phyloP scores from a whole-genome alignment of 306 rosid species.

The Dryas drummondii region DNA sequence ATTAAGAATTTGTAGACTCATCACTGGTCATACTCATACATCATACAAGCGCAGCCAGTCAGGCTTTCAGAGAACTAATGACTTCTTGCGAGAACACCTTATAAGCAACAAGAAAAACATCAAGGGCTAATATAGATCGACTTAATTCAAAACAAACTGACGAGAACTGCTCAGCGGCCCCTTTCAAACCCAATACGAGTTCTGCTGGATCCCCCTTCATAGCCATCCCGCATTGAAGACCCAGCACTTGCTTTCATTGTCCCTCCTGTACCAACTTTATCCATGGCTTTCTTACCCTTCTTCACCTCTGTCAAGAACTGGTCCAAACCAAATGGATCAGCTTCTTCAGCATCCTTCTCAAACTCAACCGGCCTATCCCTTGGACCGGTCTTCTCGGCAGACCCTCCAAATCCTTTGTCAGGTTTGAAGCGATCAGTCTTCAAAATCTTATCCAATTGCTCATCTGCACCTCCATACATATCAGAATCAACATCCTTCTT shows the following conservation, averaged over 20 bases:
- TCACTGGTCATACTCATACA: no score
- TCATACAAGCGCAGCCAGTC: no score
- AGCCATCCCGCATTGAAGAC: conserved; percentile 66
- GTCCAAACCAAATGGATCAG: conserved; percentile 84
- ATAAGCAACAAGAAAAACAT: not conserved
- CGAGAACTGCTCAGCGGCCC: conserved; percentile 43
- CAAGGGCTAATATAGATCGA: not conserved
- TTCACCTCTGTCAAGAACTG: conserved; percentile 83
- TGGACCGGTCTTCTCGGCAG: conserved; percentile 56
- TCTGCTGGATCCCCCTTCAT: conserved; percentile 71
- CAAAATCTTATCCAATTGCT: conserved; percentile 5
- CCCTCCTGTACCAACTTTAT: conserved; percentile 70
- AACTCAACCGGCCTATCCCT: conserved; percentile 81
- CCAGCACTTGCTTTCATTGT: conserved; percentile 89
- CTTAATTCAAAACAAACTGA: conserved; percentile 1
- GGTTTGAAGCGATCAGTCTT: conserved; percentile 4
- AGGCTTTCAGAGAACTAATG: no score
- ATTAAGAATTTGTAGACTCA: no score
- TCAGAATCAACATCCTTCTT: conserved; percentile 7
- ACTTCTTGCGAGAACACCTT: not conserved
- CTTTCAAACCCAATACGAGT: conserved; percentile 80
- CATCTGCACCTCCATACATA: not conserved
- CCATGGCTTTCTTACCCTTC: conserved; percentile 81
- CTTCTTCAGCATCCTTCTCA: conserved; percentile 73
- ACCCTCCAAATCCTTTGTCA: not conserved